Conservation (phyloP, 208 protist genomes). For the Wallacemonas sp. region DNA sequence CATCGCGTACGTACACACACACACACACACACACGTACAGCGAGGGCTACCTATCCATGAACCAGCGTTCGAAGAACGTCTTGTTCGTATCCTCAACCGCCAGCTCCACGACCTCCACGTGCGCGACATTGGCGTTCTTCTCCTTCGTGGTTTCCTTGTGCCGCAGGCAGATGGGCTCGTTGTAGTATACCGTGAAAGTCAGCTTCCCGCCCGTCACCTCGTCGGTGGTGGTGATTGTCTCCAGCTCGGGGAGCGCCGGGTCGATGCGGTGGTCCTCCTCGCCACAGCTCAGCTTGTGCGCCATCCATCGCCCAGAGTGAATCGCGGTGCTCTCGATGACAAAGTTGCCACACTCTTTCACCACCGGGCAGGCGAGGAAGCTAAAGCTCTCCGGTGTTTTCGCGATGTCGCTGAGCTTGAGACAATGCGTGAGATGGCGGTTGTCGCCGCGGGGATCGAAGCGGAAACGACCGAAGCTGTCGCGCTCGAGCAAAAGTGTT, state of each 20-base stretch:
- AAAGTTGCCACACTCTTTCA: conserved; percentile 65
- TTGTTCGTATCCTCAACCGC: conserved; percentile 54
- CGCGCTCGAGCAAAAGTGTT: conserved; percentile 71
- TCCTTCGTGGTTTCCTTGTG: conserved; percentile 64
- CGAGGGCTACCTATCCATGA: conserved; percentile 69
- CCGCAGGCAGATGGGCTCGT: conserved; percentile 65
- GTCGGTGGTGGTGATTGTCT: conserved; percentile 42
- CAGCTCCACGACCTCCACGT: conserved; percentile 77
- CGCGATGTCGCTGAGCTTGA: conserved; percentile 60
- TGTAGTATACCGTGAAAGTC: conserved; percentile 51
- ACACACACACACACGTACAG: neutral
- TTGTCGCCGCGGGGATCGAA: conserved; percentile 82
- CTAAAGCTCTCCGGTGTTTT: conserved; percentile 57
- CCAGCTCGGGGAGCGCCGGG: conserved; percentile 36
- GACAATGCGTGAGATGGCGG: conserved; percentile 55
- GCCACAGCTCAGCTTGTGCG: conserved; percentile 58
- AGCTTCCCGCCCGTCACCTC: conserved; percentile 19
- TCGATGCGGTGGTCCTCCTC: conserved; percentile 68
- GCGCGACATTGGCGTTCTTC: conserved; percentile 46
- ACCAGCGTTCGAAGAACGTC: conserved; percentile 66
- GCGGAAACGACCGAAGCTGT: conserved; percentile 73
- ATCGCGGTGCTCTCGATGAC: conserved; percentile 32
- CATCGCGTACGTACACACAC: neutral
- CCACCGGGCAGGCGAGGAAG: conserved; percentile 45
- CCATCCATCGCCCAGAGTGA: conserved; percentile 59